These are phyloP conservation scores for Cryphonectria radicalis DNA, from an alignment of 2,329 filamentous ascomycete species.

Conservation along the genomic window DNA sequence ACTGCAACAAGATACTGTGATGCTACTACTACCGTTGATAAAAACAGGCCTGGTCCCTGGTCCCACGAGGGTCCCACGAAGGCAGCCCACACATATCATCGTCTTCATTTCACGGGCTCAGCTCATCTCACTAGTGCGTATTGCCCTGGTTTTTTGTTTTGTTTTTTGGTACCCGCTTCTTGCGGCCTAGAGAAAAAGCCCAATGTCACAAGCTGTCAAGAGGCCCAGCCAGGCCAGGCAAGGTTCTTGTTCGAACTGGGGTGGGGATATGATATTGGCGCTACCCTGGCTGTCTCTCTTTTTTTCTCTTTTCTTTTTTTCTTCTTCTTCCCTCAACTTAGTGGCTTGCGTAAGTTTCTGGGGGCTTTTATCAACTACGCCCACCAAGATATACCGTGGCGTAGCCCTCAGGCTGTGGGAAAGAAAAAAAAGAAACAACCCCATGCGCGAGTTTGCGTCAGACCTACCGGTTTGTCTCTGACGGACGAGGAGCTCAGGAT, in stretches of 20 bases:
- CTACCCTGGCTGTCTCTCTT: neutral
- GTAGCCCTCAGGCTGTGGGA: neutral
- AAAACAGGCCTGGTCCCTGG: neutral
- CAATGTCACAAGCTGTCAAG: constrained; percentile 1
- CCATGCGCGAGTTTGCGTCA: neutral
- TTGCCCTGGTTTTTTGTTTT: neutral
- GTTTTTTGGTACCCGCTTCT: neutral
- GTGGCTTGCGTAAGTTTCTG: too few species aligned
- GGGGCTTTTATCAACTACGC: too few species aligned
- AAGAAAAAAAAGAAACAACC: neutral
- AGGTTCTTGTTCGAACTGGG: neutral
- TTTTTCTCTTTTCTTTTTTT: too few species aligned
- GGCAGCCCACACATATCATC: neutral
- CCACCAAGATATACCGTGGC: neutral
- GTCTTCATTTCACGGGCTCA: neutral
- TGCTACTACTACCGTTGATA: neutral
- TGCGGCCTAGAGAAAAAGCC: neutral
- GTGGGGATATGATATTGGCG: neutral
- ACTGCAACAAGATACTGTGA: too few species aligned
- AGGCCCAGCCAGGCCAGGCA: neutral
- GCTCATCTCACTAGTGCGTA: neutral
- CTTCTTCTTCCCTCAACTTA: too few species aligned
- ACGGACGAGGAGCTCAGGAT: neutral
- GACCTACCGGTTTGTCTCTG: neutral
- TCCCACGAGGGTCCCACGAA: neutral